Evolutionary conservation across 2,329 filamentous ascomycete genomes (phyloP).

Genomic region (Beauveria medogensis): DNA sequence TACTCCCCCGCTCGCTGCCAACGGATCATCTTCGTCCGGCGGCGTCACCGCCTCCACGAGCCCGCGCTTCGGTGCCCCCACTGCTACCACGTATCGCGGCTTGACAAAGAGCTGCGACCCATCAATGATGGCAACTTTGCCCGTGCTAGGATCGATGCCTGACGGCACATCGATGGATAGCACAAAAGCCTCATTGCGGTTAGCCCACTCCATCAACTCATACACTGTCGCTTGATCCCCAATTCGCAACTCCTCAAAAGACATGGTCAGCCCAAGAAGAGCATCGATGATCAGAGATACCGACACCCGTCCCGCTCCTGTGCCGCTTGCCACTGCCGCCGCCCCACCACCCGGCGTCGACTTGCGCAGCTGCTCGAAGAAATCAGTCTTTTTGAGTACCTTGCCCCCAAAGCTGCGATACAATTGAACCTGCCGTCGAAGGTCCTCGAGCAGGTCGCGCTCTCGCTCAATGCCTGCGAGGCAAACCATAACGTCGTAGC

Average conservation of each 20-base stretch:
- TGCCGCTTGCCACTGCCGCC: slow-evolving; percentile 27
- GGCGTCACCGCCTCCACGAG: slow-evolving; percentile 67
- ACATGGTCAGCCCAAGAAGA: slow-evolving; percentile 74
- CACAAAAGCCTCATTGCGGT: slow-evolving; percentile 74
- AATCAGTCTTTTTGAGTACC: slow-evolving; percentile 53
- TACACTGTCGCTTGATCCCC: slow-evolving; percentile 78
- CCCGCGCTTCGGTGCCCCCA: slow-evolving; percentile 81
- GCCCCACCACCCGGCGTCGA: slow-evolving; percentile 25
- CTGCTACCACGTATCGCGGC: slow-evolving; percentile 72
- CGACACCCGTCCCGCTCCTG: slow-evolving; percentile 43
- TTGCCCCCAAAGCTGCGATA: slow-evolving; percentile 77
- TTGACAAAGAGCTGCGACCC: slow-evolving; percentile 72
- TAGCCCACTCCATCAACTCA: slow-evolving; percentile 89
- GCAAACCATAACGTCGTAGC: slow-evolving; percentile 71
- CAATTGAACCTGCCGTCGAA: slow-evolving; percentile 73
- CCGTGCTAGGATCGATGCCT: slow-evolving; percentile 73
- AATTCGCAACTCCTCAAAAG: slow-evolving; percentile 79
- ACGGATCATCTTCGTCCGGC: slow-evolving; percentile 31
- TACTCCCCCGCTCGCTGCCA: slow-evolving; percentile 20
- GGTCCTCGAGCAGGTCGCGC: slow-evolving; percentile 68
- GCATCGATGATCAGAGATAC: slow-evolving; percentile 84
- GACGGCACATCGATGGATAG: slow-evolving; percentile 87
- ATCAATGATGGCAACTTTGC: slow-evolving; percentile 59
- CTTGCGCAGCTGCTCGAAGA: slow-evolving; percentile 52
- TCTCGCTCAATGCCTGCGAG: slow-evolving; percentile 80